These are phyloP conservation scores for Agrocybe pediades DNA, from an alignment of 768 basidiomycete species.

Conservation along the genomic window DNA sequence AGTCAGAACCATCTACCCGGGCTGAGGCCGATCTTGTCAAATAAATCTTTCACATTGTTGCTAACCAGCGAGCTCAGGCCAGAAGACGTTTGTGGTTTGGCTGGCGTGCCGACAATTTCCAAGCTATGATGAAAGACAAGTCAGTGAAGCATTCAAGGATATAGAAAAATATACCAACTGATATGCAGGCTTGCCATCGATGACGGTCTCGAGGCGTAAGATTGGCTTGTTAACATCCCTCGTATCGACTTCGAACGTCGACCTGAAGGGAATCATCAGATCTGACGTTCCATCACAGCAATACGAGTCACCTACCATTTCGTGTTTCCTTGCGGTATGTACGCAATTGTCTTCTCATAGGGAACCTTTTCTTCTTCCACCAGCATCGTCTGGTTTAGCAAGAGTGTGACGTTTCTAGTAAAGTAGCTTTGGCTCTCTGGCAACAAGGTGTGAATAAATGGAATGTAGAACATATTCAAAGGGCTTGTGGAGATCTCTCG, in stretches of 20 bases:
- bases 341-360: constrained; percentile 55
- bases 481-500: constrained; percentile 73
- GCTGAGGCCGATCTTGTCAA: constrained; percentile 54
- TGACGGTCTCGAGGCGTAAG: constrained; percentile 56
- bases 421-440: constrained; percentile 46
- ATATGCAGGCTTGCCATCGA: constrained; percentile 59
- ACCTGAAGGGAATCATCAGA: constrained; percentile 37
- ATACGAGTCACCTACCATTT: constrained; percentile 53
- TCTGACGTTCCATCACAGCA: neutral
- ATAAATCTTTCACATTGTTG: constrained; percentile 51
- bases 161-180: constrained; percentile 36
- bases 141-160: neutral
- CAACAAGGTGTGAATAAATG: constrained; percentile 55
- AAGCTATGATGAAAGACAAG: constrained; percentile 33
- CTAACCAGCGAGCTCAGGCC: constrained; percentile 47
- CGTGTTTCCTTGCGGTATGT: constrained; percentile 64
- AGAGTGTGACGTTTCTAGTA: constrained; percentile 22
- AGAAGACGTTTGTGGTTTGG: constrained; percentile 39
- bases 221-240: constrained; percentile 49
- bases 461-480: constrained; percentile 69
- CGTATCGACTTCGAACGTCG: constrained; percentile 72
- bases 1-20: constrained; percentile 59
- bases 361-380: constrained; percentile 41
- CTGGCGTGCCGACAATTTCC: constrained; percentile 49
- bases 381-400: constrained; percentile 16